Evolutionary conservation across 2,329 filamentous ascomycete species (phyloP).

Genomic region (Fusarium incarnatum): DNA sequence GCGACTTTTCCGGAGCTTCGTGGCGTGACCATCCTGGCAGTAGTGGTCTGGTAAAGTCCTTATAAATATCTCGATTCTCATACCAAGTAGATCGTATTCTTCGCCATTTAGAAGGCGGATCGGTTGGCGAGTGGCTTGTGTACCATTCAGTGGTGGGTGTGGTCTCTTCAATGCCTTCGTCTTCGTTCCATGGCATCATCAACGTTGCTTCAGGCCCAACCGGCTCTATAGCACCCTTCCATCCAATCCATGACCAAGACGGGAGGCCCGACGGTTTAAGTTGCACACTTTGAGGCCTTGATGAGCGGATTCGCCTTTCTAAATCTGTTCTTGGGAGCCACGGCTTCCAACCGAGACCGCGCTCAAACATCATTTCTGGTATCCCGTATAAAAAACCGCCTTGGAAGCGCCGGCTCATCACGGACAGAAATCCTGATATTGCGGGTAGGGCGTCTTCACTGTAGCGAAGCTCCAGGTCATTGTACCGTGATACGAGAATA

Average conservation of each 20-base stretch:
- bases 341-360: neutral
- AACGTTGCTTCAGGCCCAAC: neutral
- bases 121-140: neutral
- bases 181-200: neutral
- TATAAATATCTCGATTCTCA: slow-evolving; percentile 4
- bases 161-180: neutral
- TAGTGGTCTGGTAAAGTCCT: neutral
- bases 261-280: neutral
- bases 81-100: slow-evolving; percentile 13
- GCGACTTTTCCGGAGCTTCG: neutral
- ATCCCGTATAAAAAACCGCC: slow-evolving; percentile 17
- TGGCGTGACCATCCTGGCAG: slow-evolving; percentile 16
- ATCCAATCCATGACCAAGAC: slow-evolving; percentile 29
- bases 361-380: slow-evolving; percentile 23
- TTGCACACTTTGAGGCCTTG: neutral
- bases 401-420: slow-evolving; percentile 2
- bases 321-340: rapidly evolving
- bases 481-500: neutral
- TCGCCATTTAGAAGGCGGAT: neutral
- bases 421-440: neutral
- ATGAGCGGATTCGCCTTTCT: neutral
- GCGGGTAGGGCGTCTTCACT: slow-evolving; percentile 18
- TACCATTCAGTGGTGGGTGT: slow-evolving; percentile 15
- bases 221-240: neutral
- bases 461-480: neutral